Base-by-base conservation (phyloP, 2,329 filamentous ascomycete genomes). In the Aspergillus costaricaensis region DNA sequence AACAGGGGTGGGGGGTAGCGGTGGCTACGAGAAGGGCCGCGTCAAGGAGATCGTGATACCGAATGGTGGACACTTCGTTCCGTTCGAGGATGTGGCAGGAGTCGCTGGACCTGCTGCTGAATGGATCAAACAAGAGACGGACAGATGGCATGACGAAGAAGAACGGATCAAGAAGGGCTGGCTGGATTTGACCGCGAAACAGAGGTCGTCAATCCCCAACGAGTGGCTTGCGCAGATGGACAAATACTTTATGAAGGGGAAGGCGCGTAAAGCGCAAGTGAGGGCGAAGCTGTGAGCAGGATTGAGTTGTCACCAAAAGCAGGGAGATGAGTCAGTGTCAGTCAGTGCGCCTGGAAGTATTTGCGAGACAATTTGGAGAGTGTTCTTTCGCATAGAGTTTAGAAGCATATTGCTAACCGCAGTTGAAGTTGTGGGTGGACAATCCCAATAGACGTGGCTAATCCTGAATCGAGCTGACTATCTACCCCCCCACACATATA, bases 1-100 rank as follows among this genome's bases (percentile, higher is more conserved):
- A 3, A 50, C 19, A 19, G 44, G 57, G 1, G n/a, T 58, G 27
- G 57, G 57, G 17, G 61, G 57, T 0, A 57, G 49, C 21, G 57
- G 57, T 14, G 61, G 61, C 1, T 25, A 8, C 5, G 12, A 12
- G 17, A 15, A 21, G 15, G 57, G 44, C 5, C 41, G 38, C 3
- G 57, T 59, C 19, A 54, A 30, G 39, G 49, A 59, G 25, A 39
- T 55, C 5, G 17, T 32, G 4, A 27, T 44, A 23, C 48, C 50
- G 1, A 5, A 14, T 3, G 48, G 30, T 1, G 44, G 56, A 9
- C 60, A 62, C 43, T 21, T 48, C 2, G 19, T 62, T 5, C 53
- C 60, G 5, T 39, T 54, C 9, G 60, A 62, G 32, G 39, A 54
- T 27, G 53, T 59, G 2, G 21, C 17, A 4, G 39, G 27, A 14